Base-by-base conservation (phyloP, 2,329 filamentous ascomycete genomes). In the Beauveria australis region DNA sequence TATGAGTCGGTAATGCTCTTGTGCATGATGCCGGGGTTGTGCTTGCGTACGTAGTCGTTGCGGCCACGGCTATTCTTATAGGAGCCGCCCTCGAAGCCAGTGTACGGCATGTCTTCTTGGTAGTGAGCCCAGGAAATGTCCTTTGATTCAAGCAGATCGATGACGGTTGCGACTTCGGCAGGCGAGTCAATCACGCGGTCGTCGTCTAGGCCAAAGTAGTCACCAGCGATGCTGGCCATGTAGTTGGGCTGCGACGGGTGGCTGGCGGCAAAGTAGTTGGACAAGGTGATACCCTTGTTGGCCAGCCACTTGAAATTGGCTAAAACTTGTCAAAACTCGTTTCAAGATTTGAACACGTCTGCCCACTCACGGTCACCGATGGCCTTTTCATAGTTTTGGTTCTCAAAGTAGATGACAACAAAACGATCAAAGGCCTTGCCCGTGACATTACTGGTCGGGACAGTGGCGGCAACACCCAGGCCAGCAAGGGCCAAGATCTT, bases 41-140 rank as follows among this genome's bases (percentile, higher is more conserved):
- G 89, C 76, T 93, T 93, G 69, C 91, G 86, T 7, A 93, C 89
- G 69, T 94, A 94, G 74, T 88, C 84, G 67, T 92, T 89, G 54
- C 81, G 80, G 33, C 82, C 81, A 2, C 81, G 89, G 66, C 83
- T 64, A 72, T 91, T 91, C 59, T 83, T 78, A 70, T 78, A 89
- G 0, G 74, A 76, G 41, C 72, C 72, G 22, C 88, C 89, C 70
- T 89, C 80, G 73, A 84, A 93, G 12, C 90, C 90, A 2, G 83
- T 79, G 73, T 85, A 91, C 1, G 90, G 90, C 79, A 88, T 80
- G 68, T 90, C 86, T 71, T 94, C 89, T 71, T 92, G 83, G 74
- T 93, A 94, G 64, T 86, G 78, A 52, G 78, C 86, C 87, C 87
- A 91, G 3, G 80, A 80, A 68, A 91, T 85, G 58, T 78, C 76